Evolutionary conservation across 768 basidiomycete genomes (phyloP), one percentile per base, ranked within the genome.

Genomic region (Amanita pallidorosea): DNA sequence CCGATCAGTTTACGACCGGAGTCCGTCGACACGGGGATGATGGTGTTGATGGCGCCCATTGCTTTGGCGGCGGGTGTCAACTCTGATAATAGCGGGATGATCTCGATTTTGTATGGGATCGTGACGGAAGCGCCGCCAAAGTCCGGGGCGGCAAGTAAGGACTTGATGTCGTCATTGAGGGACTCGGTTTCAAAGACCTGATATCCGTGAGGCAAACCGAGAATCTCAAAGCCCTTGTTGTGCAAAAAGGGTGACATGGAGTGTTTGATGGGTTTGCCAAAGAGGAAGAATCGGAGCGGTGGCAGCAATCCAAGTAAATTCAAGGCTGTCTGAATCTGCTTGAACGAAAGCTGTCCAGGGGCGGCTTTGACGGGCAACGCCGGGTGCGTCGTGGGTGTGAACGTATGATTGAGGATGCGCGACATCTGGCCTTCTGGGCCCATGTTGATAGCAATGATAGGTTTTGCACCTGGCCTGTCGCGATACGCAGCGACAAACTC

Each of bases 51-150:
- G 0, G 96, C 96, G 0, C 96, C 96, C 53, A 99, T 93, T 3
- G 77, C 71, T 57, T 80, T 70, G 1, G 93, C 96, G 18, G 91
- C 83, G 0, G 81, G 79, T 0, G 93, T 87, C 37, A 97, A 66
- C 48, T 70, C 67, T 60, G 94, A 87, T 46, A 99, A 77, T 5
- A 87, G 70, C 1, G 86, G 80, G 44, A 98, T 90, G 55, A 98
- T 74, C 54, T 90, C 87, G 35, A 95, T 71, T 67, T 99, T 99
- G 73, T 85, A 83, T 2, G 96, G 96, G 56, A 98, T 97, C 17
- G 96, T 99, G 23, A 98, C 92, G 4, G 88, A 91, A 13, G 93
- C 96, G 0, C 96, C 96, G 7, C 96, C 95, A 62, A 98, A 98
- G 42, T 82, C 79, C 1, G 79, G 74, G 3, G 76, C 69, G 1